Evolutionary conservation across 2,329 filamentous ascomycete species (phyloP).

Genomic region (Spiromastix sp.): DNA sequence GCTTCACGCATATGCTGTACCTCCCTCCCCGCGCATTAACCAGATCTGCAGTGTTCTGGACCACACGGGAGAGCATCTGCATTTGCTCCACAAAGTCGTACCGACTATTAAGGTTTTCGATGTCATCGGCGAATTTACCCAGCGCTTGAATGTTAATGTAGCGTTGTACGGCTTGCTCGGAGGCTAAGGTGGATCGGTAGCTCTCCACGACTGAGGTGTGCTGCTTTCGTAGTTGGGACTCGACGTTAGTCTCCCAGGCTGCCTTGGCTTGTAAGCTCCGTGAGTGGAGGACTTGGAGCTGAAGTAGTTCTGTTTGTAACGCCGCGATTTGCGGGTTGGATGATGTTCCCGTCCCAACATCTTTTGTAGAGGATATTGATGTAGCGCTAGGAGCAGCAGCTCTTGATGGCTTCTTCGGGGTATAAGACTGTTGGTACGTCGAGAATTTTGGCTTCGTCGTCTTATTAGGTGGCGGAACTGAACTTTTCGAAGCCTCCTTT

Average conservation of each 20-base stretch:
- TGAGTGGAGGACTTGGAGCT: slow-evolving; percentile 30
- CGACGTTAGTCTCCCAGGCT: slow-evolving; percentile 22
- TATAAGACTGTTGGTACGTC: slow-evolving; percentile 29
- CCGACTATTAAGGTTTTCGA: slow-evolving; percentile 16
- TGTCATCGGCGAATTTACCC: slow-evolving; percentile 23
- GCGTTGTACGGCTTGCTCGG: slow-evolving; percentile 24
- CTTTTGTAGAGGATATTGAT: slow-evolving; percentile 8
- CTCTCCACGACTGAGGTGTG: slow-evolving; percentile 25
- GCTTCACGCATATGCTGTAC: slow-evolving; percentile 20
- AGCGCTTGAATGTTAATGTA: slow-evolving; percentile 27
- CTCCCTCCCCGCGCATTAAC: slow-evolving; percentile 16
- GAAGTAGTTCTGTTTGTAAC: slow-evolving; percentile 34
- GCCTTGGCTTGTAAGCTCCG: slow-evolving; percentile 18
- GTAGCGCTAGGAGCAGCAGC: slow-evolving; percentile 11
- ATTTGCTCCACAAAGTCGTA: slow-evolving; percentile 26
- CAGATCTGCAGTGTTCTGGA: slow-evolving; percentile 29
- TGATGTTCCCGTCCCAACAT: slow-evolving; percentile 16
- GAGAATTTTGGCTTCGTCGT: slow-evolving; percentile 23
- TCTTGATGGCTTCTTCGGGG: slow-evolving; percentile 26
- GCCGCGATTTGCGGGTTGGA: slow-evolving; percentile 26
- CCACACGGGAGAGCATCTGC: slow-evolving; percentile 27
- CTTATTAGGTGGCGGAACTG: slow-evolving; percentile 8
- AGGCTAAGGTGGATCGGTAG: slow-evolving; percentile 21
- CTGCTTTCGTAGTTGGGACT: slow-evolving; percentile 22
- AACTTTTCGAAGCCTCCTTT: slow-evolving; percentile 8